Evolutionary conservation across 1,284 basidiomycete species (phyloP).

Genomic region (Microbotryomycetes sp.): DNA sequence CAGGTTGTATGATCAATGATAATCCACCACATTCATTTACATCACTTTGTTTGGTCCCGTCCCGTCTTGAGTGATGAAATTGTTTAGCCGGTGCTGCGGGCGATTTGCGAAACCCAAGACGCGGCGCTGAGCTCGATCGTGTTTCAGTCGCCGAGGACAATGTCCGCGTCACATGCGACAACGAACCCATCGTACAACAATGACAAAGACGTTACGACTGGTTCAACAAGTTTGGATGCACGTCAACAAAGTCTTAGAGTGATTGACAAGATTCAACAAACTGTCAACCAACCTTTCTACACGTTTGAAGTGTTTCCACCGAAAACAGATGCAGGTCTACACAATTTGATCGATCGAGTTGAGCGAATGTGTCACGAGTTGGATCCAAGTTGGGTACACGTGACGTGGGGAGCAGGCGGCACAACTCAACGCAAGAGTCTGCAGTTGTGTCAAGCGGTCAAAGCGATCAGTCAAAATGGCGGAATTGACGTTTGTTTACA

Average conservation of each 20-base stretch:
- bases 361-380: conserved; percentile 69
- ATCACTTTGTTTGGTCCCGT: too few species aligned
- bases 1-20: neutral
- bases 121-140: neutral
- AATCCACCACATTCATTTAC: too few species aligned
- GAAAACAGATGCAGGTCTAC: conserved; percentile 59
- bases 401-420: conserved; percentile 45
- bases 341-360: conserved; percentile 93
- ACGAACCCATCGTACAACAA: neutral
- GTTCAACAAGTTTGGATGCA: too few species aligned
- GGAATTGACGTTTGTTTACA: conserved; percentile 35
- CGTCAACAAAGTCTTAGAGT: conserved; percentile 16
- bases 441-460: conserved; percentile 53
- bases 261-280: conserved; percentile 19
- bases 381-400: conserved; percentile 22
- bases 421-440: conserved; percentile 80
- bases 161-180: neutral
- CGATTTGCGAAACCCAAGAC: neutral
- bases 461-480: conserved; percentile 13
- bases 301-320: conserved; percentile 39
- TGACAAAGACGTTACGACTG: too few species aligned
- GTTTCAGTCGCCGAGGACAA: neutral
- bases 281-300: conserved; percentile 28
- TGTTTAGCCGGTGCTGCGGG: too few species aligned
- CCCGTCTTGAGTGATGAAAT: neutral